Conservation (phyloP, 352 stramenopile species). For the Phytopythium kandeliae region DNA sequence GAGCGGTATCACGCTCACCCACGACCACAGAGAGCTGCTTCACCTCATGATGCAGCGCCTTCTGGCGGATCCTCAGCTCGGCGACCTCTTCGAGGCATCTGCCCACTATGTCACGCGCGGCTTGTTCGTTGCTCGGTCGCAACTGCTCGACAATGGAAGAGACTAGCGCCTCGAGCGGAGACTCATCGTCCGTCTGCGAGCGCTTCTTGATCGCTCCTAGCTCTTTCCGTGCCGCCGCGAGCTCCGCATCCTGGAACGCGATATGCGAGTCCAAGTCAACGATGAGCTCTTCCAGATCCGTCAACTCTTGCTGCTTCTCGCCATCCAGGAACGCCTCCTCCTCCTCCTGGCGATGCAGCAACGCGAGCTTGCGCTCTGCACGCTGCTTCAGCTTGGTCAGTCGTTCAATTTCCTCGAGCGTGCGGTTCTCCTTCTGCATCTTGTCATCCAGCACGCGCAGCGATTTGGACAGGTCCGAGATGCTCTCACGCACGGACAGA, state of each 20-base stretch:
- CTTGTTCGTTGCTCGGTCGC: not conserved
- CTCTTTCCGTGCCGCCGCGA: slow-evolving; percentile 45
- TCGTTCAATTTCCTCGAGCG: slow-evolving; percentile 57
- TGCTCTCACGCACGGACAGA: slow-evolving; percentile 65
- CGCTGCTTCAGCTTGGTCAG: slow-evolving; percentile 63
- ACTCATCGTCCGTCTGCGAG: slow-evolving; percentile 30
- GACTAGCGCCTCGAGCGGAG: slow-evolving; percentile 36
- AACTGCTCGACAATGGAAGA: slow-evolving; percentile 27
- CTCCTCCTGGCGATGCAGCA: slow-evolving; percentile 37
- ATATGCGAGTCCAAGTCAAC: slow-evolving; percentile 80
- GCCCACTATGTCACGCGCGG: slow-evolving; percentile 21
- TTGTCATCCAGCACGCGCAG: slow-evolving; percentile 55
- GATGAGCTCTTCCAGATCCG: slow-evolving; percentile 68
- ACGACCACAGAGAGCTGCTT: slow-evolving; percentile 31
- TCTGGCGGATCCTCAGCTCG: slow-evolving; percentile 35
- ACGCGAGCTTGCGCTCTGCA: slow-evolving; percentile 57
- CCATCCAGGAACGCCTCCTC: slow-evolving; percentile 50
- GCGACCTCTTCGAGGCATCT: slow-evolving; percentile 56
- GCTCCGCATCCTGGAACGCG: slow-evolving; percentile 71
- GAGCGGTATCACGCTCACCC: slow-evolving; percentile 37
- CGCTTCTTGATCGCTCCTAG: slow-evolving; percentile 40
- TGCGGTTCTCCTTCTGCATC: slow-evolving; percentile 51
- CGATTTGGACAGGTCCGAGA: slow-evolving; percentile 62
- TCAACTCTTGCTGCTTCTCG: slow-evolving; percentile 59
- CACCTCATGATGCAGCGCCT: slow-evolving; percentile 29